Evolutionary conservation across 345 rosid genomes (phyloP).

Genomic region (Diplotaxis tenuifolia): DNA sequence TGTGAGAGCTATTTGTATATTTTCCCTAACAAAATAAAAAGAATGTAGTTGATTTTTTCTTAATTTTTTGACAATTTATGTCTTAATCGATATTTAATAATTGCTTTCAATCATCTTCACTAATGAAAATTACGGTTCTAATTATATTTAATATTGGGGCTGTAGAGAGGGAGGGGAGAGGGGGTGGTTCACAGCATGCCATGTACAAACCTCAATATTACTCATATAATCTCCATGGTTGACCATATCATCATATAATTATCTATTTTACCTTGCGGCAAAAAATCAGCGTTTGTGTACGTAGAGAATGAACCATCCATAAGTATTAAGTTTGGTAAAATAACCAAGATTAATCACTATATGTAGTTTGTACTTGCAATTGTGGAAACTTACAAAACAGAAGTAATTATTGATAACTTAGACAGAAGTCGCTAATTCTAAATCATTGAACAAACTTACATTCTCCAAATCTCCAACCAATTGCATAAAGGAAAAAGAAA

Average conservation of each 20-base stretch:
- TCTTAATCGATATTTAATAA: background rate
- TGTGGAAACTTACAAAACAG: slow-evolving; percentile 1
- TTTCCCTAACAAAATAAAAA: too few relatives aligned
- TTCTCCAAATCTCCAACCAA: too few relatives aligned
- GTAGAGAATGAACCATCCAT: slow-evolving; percentile 16
- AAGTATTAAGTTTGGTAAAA: slow-evolving; percentile 11
- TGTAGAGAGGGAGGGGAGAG: background rate
- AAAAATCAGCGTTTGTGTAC: slow-evolving; percentile 20
- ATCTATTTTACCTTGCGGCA: slow-evolving; percentile 19
- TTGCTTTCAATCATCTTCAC: too few relatives aligned
- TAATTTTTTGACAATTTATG: background rate
- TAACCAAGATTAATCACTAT: too few relatives aligned
- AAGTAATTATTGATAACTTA: background rate
- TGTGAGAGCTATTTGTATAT: background rate
- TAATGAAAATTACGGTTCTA: background rate
- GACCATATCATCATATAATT: background rate
- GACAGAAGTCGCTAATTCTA: too few relatives aligned
- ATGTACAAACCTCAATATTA: too few relatives aligned
- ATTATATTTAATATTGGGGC: background rate
- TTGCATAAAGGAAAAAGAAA: too few relatives aligned
- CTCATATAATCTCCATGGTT: too few relatives aligned
- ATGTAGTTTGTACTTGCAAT: slow-evolving; percentile 26
- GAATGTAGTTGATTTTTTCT: background rate
- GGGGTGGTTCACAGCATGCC: background rate
- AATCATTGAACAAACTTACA: too few relatives aligned